Conservation (phyloP, 2,329 filamentous ascomycete genomes). For the Fonsecaea erecta region DNA sequence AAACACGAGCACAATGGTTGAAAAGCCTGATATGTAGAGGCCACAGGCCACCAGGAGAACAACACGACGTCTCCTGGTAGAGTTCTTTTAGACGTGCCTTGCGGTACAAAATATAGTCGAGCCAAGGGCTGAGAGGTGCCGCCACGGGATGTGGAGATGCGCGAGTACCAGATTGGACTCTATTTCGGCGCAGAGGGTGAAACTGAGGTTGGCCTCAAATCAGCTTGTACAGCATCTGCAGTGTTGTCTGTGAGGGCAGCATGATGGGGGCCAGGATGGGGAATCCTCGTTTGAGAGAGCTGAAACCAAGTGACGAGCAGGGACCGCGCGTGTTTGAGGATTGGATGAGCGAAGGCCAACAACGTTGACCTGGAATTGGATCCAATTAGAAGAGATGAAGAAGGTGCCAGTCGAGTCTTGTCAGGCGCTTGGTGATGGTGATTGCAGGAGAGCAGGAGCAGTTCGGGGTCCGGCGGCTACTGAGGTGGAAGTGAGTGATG, state of each 20-base stretch:
- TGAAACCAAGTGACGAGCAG: constrained; percentile 23
- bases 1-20: constrained; percentile 4
- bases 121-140: constrained; percentile 1
- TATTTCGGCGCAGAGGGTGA: constrained; percentile 24
- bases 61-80: constrained; percentile 14
- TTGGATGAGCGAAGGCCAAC: constrained; percentile 11
- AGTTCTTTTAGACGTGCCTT: constrained; percentile 12
- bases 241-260: constrained; percentile 10
- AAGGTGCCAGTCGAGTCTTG: constrained; percentile 15
- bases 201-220: constrained; percentile 25
- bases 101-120: constrained; percentile 19
- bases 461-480: constrained; percentile 28
- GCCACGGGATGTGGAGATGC: constrained; percentile 20
- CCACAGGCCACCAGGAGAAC: constrained; percentile 22
- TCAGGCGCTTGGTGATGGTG: constrained; percentile 33
- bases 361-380: constrained; percentile 9
- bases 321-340: constrained; percentile 30
- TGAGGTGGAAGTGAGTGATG: constrained; percentile 14
- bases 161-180: constrained; percentile 22
- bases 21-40: constrained; percentile 3
- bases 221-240: constrained; percentile 9
- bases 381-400: constrained; percentile 21
- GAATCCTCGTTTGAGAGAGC: constrained; percentile 10
- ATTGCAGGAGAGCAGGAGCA: constrained; percentile 28
- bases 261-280: constrained; percentile 8